phyloP scores from a whole-genome alignment of 768 basidiomycete genomes.

The Lanmaoa rubissima region DNA sequence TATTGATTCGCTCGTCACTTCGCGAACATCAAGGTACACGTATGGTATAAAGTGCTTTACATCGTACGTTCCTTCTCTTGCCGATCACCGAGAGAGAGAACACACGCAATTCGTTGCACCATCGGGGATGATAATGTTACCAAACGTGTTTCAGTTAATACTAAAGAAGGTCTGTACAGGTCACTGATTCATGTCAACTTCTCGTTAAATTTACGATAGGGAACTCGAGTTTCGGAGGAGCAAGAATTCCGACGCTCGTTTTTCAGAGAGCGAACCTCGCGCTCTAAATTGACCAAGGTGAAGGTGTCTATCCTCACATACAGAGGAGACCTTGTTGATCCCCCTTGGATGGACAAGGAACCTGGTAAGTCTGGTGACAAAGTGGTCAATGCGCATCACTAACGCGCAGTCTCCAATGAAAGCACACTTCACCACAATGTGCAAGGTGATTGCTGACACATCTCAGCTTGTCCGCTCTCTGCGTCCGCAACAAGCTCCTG shows the following conservation, averaged over 20 bases:
- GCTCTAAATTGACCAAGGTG: neutral
- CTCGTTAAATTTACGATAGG: neutral
- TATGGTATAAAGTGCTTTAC: constrained; percentile 35
- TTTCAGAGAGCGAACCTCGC: neutral
- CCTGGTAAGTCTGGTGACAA: neutral
- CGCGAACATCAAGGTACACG: constrained; percentile 38
- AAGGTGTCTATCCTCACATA: constrained; percentile 12
- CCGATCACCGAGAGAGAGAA: constrained; percentile 39
- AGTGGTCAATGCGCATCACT: neutral
- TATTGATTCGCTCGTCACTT: constrained; percentile 44
- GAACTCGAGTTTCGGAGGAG: constrained; percentile 17
- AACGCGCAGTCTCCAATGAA: neutral
- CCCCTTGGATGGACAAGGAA: constrained; percentile 14
- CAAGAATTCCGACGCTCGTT: constrained; percentile 20
- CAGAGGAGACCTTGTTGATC: constrained; percentile 8
- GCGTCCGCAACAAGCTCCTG: neutral
- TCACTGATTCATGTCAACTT: too few species aligned
- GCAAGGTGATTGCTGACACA: constrained; percentile 11
- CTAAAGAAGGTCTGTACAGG: constrained; percentile 28
- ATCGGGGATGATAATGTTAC: constrained; percentile 32
- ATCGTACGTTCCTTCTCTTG: constrained; percentile 25
- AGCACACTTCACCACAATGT: constrained; percentile 13
- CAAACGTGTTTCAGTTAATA: constrained; percentile 37
- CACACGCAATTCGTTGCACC: constrained; percentile 16
- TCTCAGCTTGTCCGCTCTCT: constrained; percentile 6